A percentile compares a stretch with the other conserved stretches of the same genome.
Conservation (phyloP, 371 early-diverging fungal species). For the Syncephalastrum sp. region DNA sequence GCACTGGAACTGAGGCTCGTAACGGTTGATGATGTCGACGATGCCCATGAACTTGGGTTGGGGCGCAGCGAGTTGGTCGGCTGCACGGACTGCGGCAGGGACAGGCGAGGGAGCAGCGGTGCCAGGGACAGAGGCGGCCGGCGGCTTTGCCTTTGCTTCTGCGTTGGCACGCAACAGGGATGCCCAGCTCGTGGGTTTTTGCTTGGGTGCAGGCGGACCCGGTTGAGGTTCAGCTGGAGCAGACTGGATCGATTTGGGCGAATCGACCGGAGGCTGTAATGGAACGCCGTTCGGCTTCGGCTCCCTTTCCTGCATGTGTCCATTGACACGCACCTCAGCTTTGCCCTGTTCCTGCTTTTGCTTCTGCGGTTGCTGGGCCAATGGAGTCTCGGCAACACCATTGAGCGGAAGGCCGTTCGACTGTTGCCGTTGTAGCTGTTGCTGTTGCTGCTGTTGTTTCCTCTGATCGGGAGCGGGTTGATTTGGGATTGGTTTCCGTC, state of each 20-base stretch:
- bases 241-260: no score
- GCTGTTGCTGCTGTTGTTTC: no score
- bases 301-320: no score
- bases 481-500: constrained; percentile 16
- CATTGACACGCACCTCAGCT: no score
- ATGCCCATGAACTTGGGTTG: constrained; percentile 51
- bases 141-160: constrained; percentile 18
- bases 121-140: neutral
- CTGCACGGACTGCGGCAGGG: constrained; percentile 6
- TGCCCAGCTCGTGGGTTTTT: constrained; percentile 62
- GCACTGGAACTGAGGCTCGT: constrained; percentile 47
- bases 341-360: no score
- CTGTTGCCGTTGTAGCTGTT: neutral
- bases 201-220: constrained; percentile 36
- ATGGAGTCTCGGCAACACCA: no score
- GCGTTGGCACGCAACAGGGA: constrained; percentile 37
- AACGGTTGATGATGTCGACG: constrained; percentile 56
- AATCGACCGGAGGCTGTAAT: no score
- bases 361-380: no score
- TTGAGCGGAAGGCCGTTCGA: neutral
- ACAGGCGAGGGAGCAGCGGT: constrained; percentile 14
- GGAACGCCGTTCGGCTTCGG: no score
- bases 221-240: constrained; percentile 2
- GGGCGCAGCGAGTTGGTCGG: constrained; percentile 19
- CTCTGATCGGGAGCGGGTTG: neutral